Base-by-base conservation (phyloP, 2,329 filamentous ascomycete species). In the Bretziella fagacearum region DNA sequence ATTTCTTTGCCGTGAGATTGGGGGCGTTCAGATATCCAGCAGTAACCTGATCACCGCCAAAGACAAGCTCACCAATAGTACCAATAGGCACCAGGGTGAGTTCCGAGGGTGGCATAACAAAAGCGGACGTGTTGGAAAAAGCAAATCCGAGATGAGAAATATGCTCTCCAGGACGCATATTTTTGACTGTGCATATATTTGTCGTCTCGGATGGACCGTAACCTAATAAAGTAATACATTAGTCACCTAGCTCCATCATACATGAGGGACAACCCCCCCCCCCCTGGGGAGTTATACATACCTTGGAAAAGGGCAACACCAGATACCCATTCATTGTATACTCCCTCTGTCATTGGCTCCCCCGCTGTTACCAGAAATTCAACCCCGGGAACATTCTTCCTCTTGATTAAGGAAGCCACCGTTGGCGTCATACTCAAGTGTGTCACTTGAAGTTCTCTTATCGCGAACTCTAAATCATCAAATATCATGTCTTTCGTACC, bases 161-260 rank as follows among this genome's bases (percentile, higher is more conserved):
- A 17, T 70, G 62, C 55, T 86, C 74, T 0, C 65, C 61, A 0
- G 42, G 53, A 0, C 64, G 60, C 57, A 89, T 77, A 32, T 70
- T 67, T 51, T 78, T 79, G 6, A 89, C 71, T 0, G 81, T 85
- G 61, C 84, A 93, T 17, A 93, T 86, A 53, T 93, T 93, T 1
- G 84, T 93, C 0, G 81, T 85, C 59, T 93, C 86, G 1, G 81
- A 84, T 0, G 85, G 84, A 0, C 84, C 84, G 52, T 93, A 93
- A 0, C 78, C 65, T 67, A 10, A 13, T n/a, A 17, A 18, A 4
- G n/a, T n/a, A n/a, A n/a, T 25, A 11, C 4, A 22, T 39, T 15
- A n/a, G n/a, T n/a, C n/a, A n/a, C n/a, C n/a, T n/a, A n/a, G n/a
- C n/a, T n/a, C n/a, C n/a, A n/a, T n/a, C n/a, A n/a, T n/a, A n/a